Base-by-base conservation (phyloP, 768 basidiomycete species). In the Xerocomellus intermedius region DNA sequence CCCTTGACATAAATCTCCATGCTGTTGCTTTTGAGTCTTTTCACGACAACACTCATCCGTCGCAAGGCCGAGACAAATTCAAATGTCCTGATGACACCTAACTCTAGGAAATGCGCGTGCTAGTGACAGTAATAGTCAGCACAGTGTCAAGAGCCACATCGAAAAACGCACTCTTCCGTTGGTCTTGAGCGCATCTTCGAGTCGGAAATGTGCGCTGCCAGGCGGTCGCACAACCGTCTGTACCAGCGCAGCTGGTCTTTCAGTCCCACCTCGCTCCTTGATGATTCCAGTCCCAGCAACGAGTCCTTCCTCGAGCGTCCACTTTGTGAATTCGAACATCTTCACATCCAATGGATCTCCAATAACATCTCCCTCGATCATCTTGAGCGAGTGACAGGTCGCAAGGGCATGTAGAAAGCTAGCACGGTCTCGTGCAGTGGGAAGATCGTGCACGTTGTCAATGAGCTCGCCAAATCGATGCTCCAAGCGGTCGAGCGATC, bases 1-100 rank as follows among this genome's bases (percentile, higher is more conserved):
- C 97, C 97, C 68, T 99, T 99, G 64, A 95, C 94, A 67, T 98
- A 98, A 12, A 98, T 80, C 68, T 99, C 97, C 94, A 99, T 98
- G 69, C 90, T 93, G 50, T 74, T 83, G 60, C 95, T 95, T 70
- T 89, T 97, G 50, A 99, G 80, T 48, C 93, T 81, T 71, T 98
- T 99, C 64, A 98, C 96, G 49, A 99, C 84, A 26, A 99, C 97
- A 59, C 95, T 97, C 96, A 99, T 99, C 48, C 97, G 78, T 26
- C 97, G 82, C 21, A 98, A 78, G 5, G 89, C 79, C 8, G 96
- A 97, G 2, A 96, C 91, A 67, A 99, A 99, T 66, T 99, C 97
- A 64, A 96, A 99, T 4, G 89, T 91, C 39, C 95, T 81, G 42
- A 99, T 93, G 19, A 98, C 96, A 38, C 97, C 97, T 50, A 99